Base-by-base conservation (phyloP, 1,284 basidiomycete species). In the Leccinum idahoense region DNA sequence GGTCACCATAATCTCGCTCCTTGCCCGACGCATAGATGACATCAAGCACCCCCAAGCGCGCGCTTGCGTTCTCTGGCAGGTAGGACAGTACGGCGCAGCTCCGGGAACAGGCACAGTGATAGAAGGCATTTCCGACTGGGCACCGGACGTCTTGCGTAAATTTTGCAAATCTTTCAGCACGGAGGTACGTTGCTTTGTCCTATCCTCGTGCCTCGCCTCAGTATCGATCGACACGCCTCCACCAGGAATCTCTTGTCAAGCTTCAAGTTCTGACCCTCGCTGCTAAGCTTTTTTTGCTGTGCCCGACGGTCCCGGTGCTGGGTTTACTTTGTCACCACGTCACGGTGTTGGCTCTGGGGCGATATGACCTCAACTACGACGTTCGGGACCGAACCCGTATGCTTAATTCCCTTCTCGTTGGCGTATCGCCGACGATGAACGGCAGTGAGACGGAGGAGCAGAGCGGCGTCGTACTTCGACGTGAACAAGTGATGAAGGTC, bases 1-100 rank as follows among this genome's bases (percentile, higher is more conserved):
- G 0, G 75, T 86, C 20, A 77, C 79, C 12, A 89, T 96, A 64
- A 89, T 95, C 10, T 82, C 86, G 1, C 84, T 87, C 39, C 84
- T 97, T 5, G 89, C 91, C 0, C 80, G 83, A 60, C 80, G 85
- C 37, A 82, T 96, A 46, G 90, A 93, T 61, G 87, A 87, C 59
- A 92, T 98, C 58, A 82, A 79, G 14, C 90, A 94, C 69, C 80
- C 89, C 1, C 82, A 85, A 65, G 93, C 95, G 1, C 80, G 92
- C 26, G 92, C 93, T 0, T 94, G 90, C 67, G 86, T 96, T 0
- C 78, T 94, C 49, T 96, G 94, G 93, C 83, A 97, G 0, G 93
- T 94, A 0, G 95, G 95, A 0, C 93, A 96, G 74, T 93, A 92
- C 72, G 83, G 90, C 3, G 79, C 79, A 7, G 74, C 67, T 57